Base-by-base conservation (phyloP, 805 yeast species). In the Saccharomycopsis selenospora region DNA sequence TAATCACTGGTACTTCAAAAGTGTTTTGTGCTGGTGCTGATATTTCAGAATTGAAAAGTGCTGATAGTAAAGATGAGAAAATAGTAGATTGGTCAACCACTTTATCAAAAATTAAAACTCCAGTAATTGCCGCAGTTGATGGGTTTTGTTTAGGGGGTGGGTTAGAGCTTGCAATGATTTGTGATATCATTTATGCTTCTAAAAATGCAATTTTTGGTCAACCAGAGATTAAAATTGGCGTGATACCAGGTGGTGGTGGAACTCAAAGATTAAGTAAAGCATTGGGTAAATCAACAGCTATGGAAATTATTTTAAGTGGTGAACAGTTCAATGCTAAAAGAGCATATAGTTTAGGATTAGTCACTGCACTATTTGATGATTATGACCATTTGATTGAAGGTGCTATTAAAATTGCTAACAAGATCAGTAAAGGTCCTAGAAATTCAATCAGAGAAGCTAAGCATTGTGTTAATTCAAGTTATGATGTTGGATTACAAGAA, bases 21-120 rank as follows among this genome's bases (percentile, higher is more conserved):
- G 78, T 77, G 2, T 75, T 75, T 55, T 79, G 79, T 10, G 77
- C 79, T 6, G 79, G 79, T 14, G 79, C 79, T 10, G 79, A 75
- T 55, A 75, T 75, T 61, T 72, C 72, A 59, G 75, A 73, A 58
- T 72, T 75, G 76, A 59, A 65, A 54, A 59, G 66, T 1, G 62
- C 66, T 29, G 66, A 69, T 26, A 65, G 64, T 18, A 70, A 67
- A 10, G 59, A 61, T 24, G 62, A 61, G 43, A 51, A 53, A 30
- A 62, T 33, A 13, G 40, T 45, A 4, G 10, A 24, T n/a, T 49
- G 53, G 53, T 41, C 53, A 75, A 57, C 66, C 20, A 64, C 66
- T 36, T 60, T 72, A 27, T 59, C 66, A 14, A 49, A 53, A 23
- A 59, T 68, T 52, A 61, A 63, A 50, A 70, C 73, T 59, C 80